Percentiles rank a stretch among this genome's conserved stretches.
Conservation (phyloP, 192 early-diverging fungal species). For the Geranomyces variabilis region DNA sequence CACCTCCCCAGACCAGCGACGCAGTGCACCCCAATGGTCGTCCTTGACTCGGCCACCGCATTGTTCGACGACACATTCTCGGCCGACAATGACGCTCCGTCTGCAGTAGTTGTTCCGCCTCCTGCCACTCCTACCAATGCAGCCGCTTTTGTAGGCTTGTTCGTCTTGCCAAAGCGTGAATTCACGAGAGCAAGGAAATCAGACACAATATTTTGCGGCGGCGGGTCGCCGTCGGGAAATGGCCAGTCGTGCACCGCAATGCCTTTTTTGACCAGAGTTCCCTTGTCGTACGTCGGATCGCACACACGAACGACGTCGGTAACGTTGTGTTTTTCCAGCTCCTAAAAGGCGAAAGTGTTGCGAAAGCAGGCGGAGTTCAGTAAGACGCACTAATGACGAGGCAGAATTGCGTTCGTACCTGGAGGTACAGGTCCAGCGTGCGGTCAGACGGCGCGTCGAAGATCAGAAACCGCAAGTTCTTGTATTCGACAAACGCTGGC, state of each 20-base stretch:
- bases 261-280: conserved; percentile 53
- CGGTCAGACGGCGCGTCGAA: conserved; percentile 77
- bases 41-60: background rate
- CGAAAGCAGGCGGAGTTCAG: background rate
- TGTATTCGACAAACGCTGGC: conserved; percentile 69
- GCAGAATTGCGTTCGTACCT: conserved; percentile 48
- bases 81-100: conserved; percentile 13
- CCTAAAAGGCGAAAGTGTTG: conserved; percentile 47
- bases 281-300: conserved; percentile 77
- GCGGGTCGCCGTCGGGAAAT: conserved; percentile 71
- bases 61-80: background rate
- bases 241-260: conserved; percentile 76
- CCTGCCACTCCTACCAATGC: no score
- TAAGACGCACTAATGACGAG: no score
- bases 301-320: conserved; percentile 84
- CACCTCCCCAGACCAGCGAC: conserved; percentile 80
- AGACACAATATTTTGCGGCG: conserved; percentile 60
- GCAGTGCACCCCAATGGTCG: conserved; percentile 71
- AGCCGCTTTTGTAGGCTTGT: conserved; percentile 1
- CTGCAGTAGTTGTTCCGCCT: background rate
- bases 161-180: conserved; percentile 47
- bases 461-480: conserved; percentile 73
- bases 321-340: conserved; percentile 66
- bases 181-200: conserved; percentile 73
- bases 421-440: conserved; percentile 68